phyloP scores from a whole-genome alignment of 371 early-diverging fungal genomes.

The Mucor ambiguus region DNA sequence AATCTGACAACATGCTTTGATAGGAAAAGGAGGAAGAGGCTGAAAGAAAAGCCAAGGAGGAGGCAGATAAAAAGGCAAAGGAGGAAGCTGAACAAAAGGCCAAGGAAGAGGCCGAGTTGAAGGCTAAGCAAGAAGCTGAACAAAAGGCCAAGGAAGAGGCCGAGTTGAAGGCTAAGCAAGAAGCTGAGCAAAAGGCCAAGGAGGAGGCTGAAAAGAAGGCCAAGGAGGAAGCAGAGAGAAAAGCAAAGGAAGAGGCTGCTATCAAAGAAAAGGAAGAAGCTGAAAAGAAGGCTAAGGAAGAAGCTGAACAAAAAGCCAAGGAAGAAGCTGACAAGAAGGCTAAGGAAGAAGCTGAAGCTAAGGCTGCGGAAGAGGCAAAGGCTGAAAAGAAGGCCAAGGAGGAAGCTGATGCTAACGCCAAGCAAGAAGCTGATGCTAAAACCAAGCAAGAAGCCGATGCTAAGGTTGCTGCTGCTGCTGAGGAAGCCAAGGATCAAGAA shows the following conservation, averaged over 20 bases:
- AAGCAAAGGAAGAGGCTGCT: constrained; percentile 35
- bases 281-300: constrained; percentile 15
- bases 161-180: constrained; percentile 22
- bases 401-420: constrained; percentile 35
- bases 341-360: constrained; percentile 20
- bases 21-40: constrained; percentile 45
- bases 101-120: constrained; percentile 17
- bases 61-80: constrained; percentile 20
- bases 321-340: constrained; percentile 19
- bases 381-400: constrained; percentile 46
- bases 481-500: constrained; percentile 24
- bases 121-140: constrained; percentile 20
- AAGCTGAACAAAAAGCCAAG: constrained; percentile 28
- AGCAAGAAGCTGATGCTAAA: constrained; percentile 14
- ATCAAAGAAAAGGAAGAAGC: constrained; percentile 18
- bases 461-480: constrained; percentile 22
- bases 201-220: constrained; percentile 38
- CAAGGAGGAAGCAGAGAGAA: constrained; percentile 48
- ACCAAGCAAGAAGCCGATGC: constrained; percentile 12
- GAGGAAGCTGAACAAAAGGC: constrained; percentile 28
- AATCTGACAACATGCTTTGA: not conserved
- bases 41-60: constrained; percentile 45
- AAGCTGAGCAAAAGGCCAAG: constrained; percentile 19
- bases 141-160: constrained; percentile 15
- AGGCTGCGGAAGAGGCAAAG: constrained; percentile 31